Conservation (phyloP, 2,329 filamentous ascomycete genomes). For the Trichoderma sp. region DNA sequence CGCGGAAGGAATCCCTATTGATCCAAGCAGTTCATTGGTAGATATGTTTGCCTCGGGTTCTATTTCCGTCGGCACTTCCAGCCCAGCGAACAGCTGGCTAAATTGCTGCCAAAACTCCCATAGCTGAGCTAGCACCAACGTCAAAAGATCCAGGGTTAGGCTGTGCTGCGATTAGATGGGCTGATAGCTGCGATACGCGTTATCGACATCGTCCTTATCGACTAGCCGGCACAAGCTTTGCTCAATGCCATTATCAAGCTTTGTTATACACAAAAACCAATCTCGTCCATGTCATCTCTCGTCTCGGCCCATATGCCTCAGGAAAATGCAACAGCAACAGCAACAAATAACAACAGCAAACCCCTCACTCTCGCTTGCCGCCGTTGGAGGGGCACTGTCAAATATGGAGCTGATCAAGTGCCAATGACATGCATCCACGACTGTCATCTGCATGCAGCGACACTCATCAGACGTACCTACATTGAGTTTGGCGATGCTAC, state of each 20-base stretch:
- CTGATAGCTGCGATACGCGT: not conserved
- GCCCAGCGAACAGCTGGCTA: not conserved
- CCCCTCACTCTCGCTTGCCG: conserved; percentile 18
- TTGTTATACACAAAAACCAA: conserved; percentile 5
- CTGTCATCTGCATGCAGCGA: conserved; percentile 18
- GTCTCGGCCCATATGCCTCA: not conserved
- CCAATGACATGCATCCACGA: conserved; percentile 22
- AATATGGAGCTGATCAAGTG: conserved; percentile 18
- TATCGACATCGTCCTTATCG: conserved; percentile 3
- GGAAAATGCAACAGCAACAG: not conserved
- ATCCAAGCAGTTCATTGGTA: not conserved
- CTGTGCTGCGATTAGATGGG: not conserved
- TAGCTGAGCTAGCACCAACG: not conserved
- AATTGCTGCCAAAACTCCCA: not conserved
- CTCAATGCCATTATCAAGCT: conserved; percentile 2
- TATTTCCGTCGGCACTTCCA: conserved; percentile 6
- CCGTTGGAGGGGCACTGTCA: conserved; percentile 14
- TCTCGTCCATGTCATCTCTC: not conserved
- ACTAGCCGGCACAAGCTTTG: not conserved
- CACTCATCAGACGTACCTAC: conserved; percentile 17
- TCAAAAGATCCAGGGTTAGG: not conserved
- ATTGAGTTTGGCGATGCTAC: conserved; percentile 13
- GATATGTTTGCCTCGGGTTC: not conserved
- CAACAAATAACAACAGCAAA: not conserved
- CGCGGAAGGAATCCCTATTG: not conserved